Evolutionary conservation across 176 grass and related monocot species (phyloP).

Genomic region (bread wheat (Triticum aestivum)): DNA sequence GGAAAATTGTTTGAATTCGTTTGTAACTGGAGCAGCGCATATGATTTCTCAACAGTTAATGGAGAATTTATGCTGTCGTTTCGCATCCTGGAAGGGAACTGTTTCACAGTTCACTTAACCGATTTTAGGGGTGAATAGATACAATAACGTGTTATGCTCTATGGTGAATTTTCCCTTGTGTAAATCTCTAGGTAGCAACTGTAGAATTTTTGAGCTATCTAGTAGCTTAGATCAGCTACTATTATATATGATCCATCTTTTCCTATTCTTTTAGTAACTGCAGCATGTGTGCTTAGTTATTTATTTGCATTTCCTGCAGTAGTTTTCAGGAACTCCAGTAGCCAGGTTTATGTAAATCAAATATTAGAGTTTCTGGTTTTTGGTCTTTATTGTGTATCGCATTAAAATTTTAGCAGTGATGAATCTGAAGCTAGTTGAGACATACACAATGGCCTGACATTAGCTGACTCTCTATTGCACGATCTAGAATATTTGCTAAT

Average conservation of each 20-base stretch:
- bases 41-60: not conserved
- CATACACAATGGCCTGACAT: not conserved
- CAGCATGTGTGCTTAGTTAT: not conserved
- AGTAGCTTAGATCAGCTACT: not conserved
- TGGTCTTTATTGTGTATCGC: not conserved
- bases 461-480: too few relatives aligned
- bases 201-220: not conserved
- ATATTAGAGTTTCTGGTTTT: not conserved
- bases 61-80: not conserved
- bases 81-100: not conserved
- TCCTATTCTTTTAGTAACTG: not conserved
- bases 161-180: not conserved
- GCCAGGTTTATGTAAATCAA: not conserved
- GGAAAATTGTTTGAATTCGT: not conserved
- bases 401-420: not conserved
- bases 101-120: not conserved
- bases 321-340: not conserved
- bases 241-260: not conserved
- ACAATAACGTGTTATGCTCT: not conserved
- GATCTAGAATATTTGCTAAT: too few relatives aligned
- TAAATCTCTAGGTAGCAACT: not conserved
- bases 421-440: not conserved
- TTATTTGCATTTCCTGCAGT: not conserved
- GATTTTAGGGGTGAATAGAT: not conserved
- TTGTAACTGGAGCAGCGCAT: not conserved